Evolutionary conservation across 306 rosid species (phyloP).

Genomic region (Medicago arabica): DNA sequence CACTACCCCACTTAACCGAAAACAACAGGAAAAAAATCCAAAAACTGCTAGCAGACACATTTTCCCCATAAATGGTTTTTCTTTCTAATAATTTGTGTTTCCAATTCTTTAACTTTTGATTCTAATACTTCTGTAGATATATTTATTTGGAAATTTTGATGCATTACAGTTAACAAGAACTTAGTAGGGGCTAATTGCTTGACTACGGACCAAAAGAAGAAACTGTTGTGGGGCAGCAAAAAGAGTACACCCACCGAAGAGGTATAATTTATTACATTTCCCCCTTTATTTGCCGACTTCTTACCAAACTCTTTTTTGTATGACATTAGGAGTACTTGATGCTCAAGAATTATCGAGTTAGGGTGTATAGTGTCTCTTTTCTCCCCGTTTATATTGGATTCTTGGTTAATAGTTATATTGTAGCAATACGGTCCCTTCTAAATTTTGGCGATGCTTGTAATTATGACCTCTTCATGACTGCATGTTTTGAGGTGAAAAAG

Average conservation of each 20-base stretch:
- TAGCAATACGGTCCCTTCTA: constrained; percentile 2
- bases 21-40: too few relatives aligned
- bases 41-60: too few relatives aligned
- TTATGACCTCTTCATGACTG: constrained; percentile 4
- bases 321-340: not conserved
- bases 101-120: not conserved
- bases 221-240: constrained; percentile 93
- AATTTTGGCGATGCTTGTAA: constrained; percentile 17
- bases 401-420: not conserved
- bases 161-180: constrained; percentile 77
- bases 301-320: not conserved
- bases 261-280: constrained; percentile 52
- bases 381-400: not conserved
- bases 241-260: constrained; percentile 74
- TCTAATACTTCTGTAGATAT: constrained; percentile 16
- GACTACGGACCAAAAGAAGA: constrained; percentile 98
- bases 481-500: constrained; percentile 1
- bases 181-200: constrained; percentile 70
- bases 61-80: not conserved
- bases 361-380: not conserved
- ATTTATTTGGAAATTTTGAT: constrained; percentile 41
- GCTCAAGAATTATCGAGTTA: not conserved
- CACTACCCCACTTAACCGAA: too few relatives aligned
- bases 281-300: not conserved
- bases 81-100: not conserved